Conservation (phyloP, 352 stramenopile species). For the Elongisporangium prolatum region DNA sequence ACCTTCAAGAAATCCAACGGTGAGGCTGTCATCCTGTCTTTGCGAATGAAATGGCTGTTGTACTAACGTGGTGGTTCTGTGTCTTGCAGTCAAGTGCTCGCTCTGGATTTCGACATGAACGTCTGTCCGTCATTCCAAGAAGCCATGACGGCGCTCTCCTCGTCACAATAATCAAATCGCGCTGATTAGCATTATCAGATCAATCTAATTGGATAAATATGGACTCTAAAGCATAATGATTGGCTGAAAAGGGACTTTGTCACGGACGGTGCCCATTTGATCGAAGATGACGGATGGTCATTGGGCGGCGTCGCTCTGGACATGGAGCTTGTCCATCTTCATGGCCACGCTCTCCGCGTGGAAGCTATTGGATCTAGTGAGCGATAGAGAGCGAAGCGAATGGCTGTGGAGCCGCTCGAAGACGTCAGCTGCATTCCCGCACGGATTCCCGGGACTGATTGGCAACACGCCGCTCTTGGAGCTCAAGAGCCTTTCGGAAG, state of each 20-base stretch:
- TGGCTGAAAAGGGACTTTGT: slow-evolving; percentile 10
- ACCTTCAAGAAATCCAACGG: slow-evolving; percentile 70
- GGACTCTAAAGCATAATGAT: slow-evolving; percentile 4
- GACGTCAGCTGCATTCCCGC: slow-evolving; percentile 12
- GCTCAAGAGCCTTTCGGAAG: slow-evolving; percentile 85
- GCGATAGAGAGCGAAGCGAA: slow-evolving; percentile 15
- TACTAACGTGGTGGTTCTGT: slow-evolving; percentile 3
- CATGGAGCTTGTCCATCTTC: slow-evolving; percentile 51
- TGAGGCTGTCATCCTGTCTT: slow-evolving; percentile 18
- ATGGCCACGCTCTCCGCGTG: slow-evolving; percentile 65
- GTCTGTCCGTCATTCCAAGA: slow-evolving; percentile 22
- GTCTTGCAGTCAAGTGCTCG: slow-evolving; percentile 37
- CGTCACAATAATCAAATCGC: background rate
- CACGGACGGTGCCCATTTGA: background rate
- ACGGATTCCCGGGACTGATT: slow-evolving; percentile 86
- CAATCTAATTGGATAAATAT: background rate
- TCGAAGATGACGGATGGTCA: slow-evolving; percentile 13
- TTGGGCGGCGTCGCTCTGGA: slow-evolving; percentile 40
- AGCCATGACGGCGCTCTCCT: slow-evolving; percentile 13
- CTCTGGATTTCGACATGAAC: slow-evolving; percentile 40
- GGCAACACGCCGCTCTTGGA: slow-evolving; percentile 92
- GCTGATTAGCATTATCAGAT: background rate
- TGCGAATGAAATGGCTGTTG: background rate
- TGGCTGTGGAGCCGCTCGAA: background rate
- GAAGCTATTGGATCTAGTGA: slow-evolving; percentile 56